Evolutionary conservation across 192 early-diverging fungal genomes (phyloP).

Genomic region (Physocladia obscura): DNA sequence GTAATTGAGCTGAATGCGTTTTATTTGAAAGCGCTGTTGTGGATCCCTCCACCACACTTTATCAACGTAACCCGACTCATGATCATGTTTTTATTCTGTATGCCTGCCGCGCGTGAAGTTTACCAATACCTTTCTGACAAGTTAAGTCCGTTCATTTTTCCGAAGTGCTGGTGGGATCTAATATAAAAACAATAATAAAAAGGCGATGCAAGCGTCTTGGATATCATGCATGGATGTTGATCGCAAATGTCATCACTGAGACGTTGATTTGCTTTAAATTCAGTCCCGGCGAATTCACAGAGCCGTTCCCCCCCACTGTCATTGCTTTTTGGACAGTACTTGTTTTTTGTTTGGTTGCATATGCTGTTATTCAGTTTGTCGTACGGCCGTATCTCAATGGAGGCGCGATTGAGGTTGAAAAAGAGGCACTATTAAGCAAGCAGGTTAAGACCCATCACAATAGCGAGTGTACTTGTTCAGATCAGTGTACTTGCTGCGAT

Average conservation of each 20-base stretch:
- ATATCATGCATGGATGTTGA: conserved; percentile 89
- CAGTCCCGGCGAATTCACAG: conserved; percentile 78
- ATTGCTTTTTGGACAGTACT: conserved; percentile 75
- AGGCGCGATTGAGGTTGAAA: not conserved
- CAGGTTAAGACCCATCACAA: too few relatives aligned
- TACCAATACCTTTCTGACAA: conserved; percentile 82
- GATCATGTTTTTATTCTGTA: conserved; percentile 79
- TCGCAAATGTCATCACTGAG: conserved; percentile 85
- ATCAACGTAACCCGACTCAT: conserved; percentile 76
- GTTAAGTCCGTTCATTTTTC: conserved; percentile 1
- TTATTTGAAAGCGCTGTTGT: conserved; percentile 90
- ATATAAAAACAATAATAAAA: not conserved
- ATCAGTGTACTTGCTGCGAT: too few relatives aligned
- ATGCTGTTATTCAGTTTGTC: conserved; percentile 76
- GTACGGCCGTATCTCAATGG: conserved; percentile 37
- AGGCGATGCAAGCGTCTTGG: conserved; percentile 86
- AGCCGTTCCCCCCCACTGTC: conserved; percentile 70
- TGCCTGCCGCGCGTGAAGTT: conserved; percentile 84
- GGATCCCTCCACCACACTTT: conserved; percentile 85
- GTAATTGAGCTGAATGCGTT: conserved; percentile 90
- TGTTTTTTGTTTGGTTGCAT: conserved; percentile 56
- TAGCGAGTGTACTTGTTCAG: too few relatives aligned
- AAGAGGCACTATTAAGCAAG: too few relatives aligned
- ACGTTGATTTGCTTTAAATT: conserved; percentile 91
- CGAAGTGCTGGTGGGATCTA: not conserved